Evolutionary conservation across 2,329 filamentous ascomycete genomes (phyloP).

Genomic region (Sordariomycetes sp.): DNA sequence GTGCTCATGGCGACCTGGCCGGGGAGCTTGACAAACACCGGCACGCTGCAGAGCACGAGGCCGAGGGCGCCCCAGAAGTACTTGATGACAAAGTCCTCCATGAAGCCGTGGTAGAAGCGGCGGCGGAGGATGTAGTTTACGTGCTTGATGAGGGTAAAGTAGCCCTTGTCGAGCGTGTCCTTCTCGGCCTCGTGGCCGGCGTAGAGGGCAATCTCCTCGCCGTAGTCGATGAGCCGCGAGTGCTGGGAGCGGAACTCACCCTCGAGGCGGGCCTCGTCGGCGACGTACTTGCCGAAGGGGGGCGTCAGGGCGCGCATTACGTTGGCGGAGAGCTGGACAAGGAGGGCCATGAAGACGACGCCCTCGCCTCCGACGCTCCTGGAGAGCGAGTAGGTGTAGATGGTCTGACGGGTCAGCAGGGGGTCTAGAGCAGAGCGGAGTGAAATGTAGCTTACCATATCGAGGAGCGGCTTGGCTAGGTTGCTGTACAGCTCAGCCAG

Average conservation of each 20-base stretch:
- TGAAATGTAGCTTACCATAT: conserved; percentile 52
- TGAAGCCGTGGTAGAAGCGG: conserved; percentile 93
- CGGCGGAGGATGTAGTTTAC: conserved; percentile 88
- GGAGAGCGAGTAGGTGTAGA: conserved; percentile 91
- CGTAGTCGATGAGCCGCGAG: conserved; percentile 87
- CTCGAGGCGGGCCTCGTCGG: conserved; percentile 86
- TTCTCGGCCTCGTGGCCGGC: conserved; percentile 89
- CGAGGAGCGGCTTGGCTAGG: conserved; percentile 82
- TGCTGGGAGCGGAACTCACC: conserved; percentile 96
- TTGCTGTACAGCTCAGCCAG: conserved; percentile 93
- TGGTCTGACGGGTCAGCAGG: conserved; percentile 35
- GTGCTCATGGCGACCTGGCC: conserved; percentile 51
- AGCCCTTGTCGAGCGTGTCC: conserved; percentile 92
- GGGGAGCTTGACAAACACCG: conserved; percentile 89
- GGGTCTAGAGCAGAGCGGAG: neutral
- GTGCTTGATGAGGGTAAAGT: conserved; percentile 98
- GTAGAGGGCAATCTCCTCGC: conserved; percentile 88
- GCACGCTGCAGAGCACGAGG: conserved; percentile 81
- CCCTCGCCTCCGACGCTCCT: conserved; percentile 94
- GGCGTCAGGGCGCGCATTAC: conserved; percentile 91
- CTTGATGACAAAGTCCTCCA: conserved; percentile 99
- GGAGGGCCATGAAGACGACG: conserved; percentile 84
- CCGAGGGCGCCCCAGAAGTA: conserved; percentile 97
- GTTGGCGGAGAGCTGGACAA: conserved; percentile 85
- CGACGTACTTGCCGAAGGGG: conserved; percentile 94